Base-by-base conservation (phyloP, 148 eudicot species). In the Amaranthus cruentus region DNA sequence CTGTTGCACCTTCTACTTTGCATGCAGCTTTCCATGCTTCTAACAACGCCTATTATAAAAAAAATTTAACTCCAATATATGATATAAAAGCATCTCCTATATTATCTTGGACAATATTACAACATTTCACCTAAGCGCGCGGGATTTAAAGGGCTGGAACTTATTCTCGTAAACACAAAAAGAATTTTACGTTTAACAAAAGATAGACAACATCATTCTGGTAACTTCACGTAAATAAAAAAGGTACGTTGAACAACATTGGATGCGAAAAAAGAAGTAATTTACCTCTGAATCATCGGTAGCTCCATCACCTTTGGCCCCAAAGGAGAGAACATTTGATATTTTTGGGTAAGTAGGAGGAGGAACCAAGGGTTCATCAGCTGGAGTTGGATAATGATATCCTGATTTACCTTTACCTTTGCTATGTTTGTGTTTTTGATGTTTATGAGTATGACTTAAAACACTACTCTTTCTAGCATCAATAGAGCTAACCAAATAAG, bases 21-120 rank as follows among this genome's bases (percentile, higher is more conserved):
- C 97, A 90, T 49, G 96, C 96, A 63, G 76, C 84, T 81, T 83
- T 76, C 97, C 97, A 90, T 77, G 97, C 88, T 74, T 74, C 81
- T 79, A 84, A n/a, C 76, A 92, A 80, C 82, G 91, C 96, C 96
- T 92, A 70, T 71, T 38, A 11, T 63, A 48, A 12, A 55, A 55
- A 55, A 55, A 55, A 55, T 9, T 55, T 10, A 9, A 28, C 38
- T 28, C 38, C 38, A 28, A 28, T 28, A 28, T 28, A 28, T 28
- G 38, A 28, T 28, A 28, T 28, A 28, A 28, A 28, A 28, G 38
- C 38, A 28, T 28, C 38, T 28, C 38, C 38, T 0, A 28, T 28
- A 28, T 28, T 28, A 28, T 28, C 38, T 28, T 28, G 38, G 38
- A 28, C 38, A 28, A 28, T 28, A 28, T 28, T 28, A 28, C 38